Evolutionary conservation across 2,329 filamentous ascomycete genomes (phyloP), one percentile per base, ranked within the genome.

Genomic region (Pseudogymnoascus sp.): DNA sequence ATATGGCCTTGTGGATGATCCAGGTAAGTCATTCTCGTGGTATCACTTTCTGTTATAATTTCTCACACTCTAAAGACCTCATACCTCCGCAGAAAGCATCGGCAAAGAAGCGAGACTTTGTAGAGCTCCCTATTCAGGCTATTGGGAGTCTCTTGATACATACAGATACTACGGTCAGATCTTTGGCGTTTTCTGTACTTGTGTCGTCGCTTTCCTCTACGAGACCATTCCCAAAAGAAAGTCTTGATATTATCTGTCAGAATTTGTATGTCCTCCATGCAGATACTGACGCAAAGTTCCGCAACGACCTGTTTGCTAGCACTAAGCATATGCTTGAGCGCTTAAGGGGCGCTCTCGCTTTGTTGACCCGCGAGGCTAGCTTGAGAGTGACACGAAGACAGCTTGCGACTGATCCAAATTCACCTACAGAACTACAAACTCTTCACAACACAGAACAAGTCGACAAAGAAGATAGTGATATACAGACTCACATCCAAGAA

Each of bases 271-370:
- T 86, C 14, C 84, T 93, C 65, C 88, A 95, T 70, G 84, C 90
- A 2, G 92, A 97, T 64, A 85, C 89, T 0, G 91, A 97, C 70
- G 86, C 93, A 5, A 91, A 93, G 68, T 88, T 92, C 66, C 85
- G 94, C 61, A 88, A 92, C 62, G 90, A 96, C 66, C 80, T 95
- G 1, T 79, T 93, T 25, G 85, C 85, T 22, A 82, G 89, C 64
- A 84, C 88, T 2, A 87, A 90, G 64, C 86, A 87, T 67, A 84
- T 97, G 71, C 83, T 92, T 62, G 86, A 88, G 67, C 85, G 92
- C 43, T 76, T 96, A 4, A 82, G 88, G 65, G 86, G 85, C 22
- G 82, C 86, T 8, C 83, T 87, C 15, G 79, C 81, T 15, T 78
- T 80, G 8, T 73, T 88, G 18, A 77, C 77, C 33, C 76, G 78